Conservation (phyloP, 495 filamentous ascomycete species). For the Penicillium silybi region DNA sequence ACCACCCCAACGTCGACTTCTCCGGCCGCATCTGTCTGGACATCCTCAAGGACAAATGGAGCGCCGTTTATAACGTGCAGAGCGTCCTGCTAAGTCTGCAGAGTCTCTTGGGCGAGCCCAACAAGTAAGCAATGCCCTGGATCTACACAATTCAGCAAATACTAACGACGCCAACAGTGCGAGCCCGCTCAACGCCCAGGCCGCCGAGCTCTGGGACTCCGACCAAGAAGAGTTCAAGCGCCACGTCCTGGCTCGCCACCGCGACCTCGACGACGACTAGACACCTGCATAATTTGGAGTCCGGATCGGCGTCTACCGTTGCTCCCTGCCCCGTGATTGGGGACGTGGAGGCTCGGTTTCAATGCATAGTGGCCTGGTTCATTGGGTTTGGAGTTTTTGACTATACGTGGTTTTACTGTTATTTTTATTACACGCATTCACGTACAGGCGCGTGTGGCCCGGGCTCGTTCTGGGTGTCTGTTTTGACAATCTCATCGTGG, state of each 20-base stretch:
- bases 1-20: slow-evolving; percentile 92
- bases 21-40: slow-evolving; percentile 91
- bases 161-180: slow-evolving; percentile 52
- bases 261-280: slow-evolving; percentile 56
- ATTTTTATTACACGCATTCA: slow-evolving; percentile 15
- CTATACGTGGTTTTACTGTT: slow-evolving; percentile 9
- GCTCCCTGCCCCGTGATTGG: background rate
- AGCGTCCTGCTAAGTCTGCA: slow-evolving; percentile 90
- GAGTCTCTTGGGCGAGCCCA: slow-evolving; percentile 92
- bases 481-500: background rate
- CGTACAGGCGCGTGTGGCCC: slow-evolving; percentile 10
- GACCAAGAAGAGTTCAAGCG: slow-evolving; percentile 84
- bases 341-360: slow-evolving; percentile 7
- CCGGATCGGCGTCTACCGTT: slow-evolving; percentile 15
- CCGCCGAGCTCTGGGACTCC: slow-evolving; percentile 92
- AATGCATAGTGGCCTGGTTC: slow-evolving; percentile 28
- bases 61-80: slow-evolving; percentile 89
- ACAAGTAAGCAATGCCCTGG: slow-evolving; percentile 64
- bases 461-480: background rate
- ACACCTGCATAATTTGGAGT: slow-evolving; percentile 11
- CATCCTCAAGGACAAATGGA: slow-evolving; percentile 99
- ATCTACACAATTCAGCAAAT: background rate
- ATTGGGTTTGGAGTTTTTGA: slow-evolving; percentile 29
- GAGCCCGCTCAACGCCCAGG: slow-evolving; percentile 92
- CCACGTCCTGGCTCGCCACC: slow-evolving; percentile 60